A percentile compares a stretch with the other conserved stretches of the same genome.
Conservation (phyloP, 768 basidiomycete genomes). For the Pleurotus eryngii region DNA sequence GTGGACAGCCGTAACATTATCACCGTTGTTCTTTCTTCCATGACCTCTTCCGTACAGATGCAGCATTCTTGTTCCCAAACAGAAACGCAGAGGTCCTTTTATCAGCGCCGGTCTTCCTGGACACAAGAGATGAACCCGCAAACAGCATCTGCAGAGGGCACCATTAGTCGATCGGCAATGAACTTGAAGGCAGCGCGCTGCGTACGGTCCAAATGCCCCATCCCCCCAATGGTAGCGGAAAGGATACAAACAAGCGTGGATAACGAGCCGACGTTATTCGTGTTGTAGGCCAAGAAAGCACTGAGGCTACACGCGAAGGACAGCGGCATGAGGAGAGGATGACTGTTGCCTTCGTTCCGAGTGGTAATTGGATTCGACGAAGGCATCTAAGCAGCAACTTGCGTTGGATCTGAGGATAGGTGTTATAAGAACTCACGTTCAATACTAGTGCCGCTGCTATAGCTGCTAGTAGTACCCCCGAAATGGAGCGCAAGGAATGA, state of each 20-base stretch:
- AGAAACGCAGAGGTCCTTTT: constrained; percentile 78
- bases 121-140: constrained; percentile 49
- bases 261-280: constrained; percentile 52
- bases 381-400: constrained; percentile 35
- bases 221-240: constrained; percentile 47
- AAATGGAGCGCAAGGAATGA: constrained; percentile 65
- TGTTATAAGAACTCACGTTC: constrained; percentile 41
- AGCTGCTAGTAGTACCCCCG: constrained; percentile 55
- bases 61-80: constrained; percentile 71
- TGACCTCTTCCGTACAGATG: constrained; percentile 57
- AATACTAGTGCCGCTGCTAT: constrained; percentile 55
- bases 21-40: constrained; percentile 42
- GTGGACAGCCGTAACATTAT: neutral
- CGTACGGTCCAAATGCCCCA: constrained; percentile 75
- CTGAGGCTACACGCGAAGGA: constrained; percentile 50
- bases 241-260: constrained; percentile 47
- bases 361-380: constrained; percentile 34
- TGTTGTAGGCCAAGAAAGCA: constrained; percentile 67
- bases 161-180: neutral
- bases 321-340: constrained; percentile 66
- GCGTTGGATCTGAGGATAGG: constrained; percentile 4
- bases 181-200: constrained; percentile 13
- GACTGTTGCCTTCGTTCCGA: constrained; percentile 27
- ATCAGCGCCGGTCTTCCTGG: constrained; percentile 77
- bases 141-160: constrained; percentile 50